These are phyloP conservation scores for Populus trichocarpa DNA, from an alignment of 441 rosid genomes.

Conservation along the genomic window DNA sequence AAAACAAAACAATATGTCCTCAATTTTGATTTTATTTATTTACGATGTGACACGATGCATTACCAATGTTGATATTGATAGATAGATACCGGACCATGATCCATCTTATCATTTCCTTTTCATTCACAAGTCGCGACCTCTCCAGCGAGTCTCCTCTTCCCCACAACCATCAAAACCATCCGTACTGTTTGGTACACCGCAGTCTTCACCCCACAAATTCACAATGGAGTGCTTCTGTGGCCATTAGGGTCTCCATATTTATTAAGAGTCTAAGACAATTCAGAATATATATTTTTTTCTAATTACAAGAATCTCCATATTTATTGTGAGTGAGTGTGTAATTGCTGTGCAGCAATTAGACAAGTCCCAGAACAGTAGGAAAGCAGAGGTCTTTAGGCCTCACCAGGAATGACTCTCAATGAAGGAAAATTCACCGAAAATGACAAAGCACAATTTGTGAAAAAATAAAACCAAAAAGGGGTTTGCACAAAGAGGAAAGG, in stretches of 20 bases:
- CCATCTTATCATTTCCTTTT: slow-evolving; percentile 15
- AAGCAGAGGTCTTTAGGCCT: neutral
- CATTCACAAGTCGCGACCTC: neutral
- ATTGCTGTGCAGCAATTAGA: neutral
- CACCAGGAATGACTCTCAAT: neutral
- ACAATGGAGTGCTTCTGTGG: too few species aligned
- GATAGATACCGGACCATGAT: slow-evolving; percentile 14
- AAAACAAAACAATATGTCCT: neutral
- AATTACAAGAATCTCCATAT: neutral
- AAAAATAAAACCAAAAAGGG: neutral
- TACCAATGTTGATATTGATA: neutral
- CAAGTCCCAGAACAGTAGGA: neutral
- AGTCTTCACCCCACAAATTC: too few species aligned
- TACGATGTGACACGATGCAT: neutral
- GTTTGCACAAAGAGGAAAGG: neutral
- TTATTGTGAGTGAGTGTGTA: neutral
- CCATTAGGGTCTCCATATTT: too few species aligned
- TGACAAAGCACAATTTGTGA: neutral
- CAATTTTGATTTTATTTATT: neutral
- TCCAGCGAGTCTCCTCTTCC: neutral
- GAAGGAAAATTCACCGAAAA: neutral
- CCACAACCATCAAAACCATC: neutral
- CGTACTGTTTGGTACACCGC: neutral
- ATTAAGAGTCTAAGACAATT: neutral
- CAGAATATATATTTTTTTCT: neutral